These are phyloP conservation scores for Alternaria infectoria DNA, from an alignment of 2,329 filamentous ascomycete genomes.

Conservation along the genomic window DNA sequence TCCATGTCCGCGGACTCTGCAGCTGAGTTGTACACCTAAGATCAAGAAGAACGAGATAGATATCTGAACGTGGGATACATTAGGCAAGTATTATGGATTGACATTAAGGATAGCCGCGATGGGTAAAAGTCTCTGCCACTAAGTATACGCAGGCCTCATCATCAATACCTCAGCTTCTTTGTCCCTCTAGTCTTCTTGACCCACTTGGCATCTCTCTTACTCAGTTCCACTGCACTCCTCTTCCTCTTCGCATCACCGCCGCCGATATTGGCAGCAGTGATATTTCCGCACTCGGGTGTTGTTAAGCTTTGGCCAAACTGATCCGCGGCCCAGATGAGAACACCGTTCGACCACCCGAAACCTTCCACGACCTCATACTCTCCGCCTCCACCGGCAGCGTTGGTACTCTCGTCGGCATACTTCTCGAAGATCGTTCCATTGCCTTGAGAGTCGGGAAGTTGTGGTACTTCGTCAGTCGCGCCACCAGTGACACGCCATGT, in stretches of 20 bases:
- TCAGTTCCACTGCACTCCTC: conserved; percentile 41
- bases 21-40: background rate
- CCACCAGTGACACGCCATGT: conserved; percentile 73
- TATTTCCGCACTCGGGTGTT: conserved; percentile 57
- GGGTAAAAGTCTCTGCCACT: background rate
- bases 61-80: background rate
- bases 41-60: background rate
- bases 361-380: conserved; percentile 74
- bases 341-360: conserved; percentile 74
- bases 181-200: conserved; percentile 32
- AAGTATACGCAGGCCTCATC: background rate
- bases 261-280: conserved; percentile 34
- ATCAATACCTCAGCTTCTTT: conserved; percentile 7
- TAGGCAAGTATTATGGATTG: background rate
- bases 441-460: conserved; percentile 51
- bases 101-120: background rate
- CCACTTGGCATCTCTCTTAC: conserved; percentile 39
- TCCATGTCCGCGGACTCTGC: background rate
- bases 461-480: conserved; percentile 52
- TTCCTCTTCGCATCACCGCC: conserved; percentile 23
- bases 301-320: conserved; percentile 63
- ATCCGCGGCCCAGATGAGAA: conserved; percentile 70
- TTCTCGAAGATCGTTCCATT: conserved; percentile 74
- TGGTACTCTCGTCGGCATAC: conserved; percentile 66
- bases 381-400: conserved; percentile 68